These are phyloP conservation scores for Cymodocea nodosa DNA, from an alignment of 116 monocot genomes.

Conservation along the genomic window DNA sequence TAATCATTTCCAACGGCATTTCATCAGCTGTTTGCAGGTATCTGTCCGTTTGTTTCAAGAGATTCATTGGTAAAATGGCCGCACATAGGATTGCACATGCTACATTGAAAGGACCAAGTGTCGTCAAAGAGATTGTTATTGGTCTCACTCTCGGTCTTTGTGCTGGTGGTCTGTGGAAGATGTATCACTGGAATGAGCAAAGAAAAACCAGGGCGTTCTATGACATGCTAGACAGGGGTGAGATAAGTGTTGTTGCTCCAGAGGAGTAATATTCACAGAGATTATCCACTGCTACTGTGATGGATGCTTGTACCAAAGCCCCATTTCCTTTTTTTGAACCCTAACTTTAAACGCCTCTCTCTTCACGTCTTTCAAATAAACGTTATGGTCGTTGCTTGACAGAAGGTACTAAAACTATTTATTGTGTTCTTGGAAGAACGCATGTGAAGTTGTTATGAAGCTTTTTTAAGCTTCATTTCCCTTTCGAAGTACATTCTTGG, in stretches of 20 bases:
- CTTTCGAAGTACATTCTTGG: no score
- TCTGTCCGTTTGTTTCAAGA: background rate
- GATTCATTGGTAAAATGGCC: slow-evolving; percentile 3
- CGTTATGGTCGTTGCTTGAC: no score
- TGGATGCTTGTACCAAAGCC: no score
- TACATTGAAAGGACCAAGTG: slow-evolving; percentile 24
- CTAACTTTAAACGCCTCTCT: no score
- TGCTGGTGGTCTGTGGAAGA: slow-evolving; percentile 28
- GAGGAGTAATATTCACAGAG: slow-evolving; percentile 4
- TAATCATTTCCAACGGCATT: background rate
- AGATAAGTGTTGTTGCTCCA: slow-evolving; percentile 18
- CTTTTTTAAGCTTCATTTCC: no score
- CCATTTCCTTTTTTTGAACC: no score
- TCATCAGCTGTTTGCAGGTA: background rate
- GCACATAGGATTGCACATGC: slow-evolving; percentile 12
- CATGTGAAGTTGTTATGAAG: no score
- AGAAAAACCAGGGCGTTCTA: slow-evolving; percentile 23
- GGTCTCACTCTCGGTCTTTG: slow-evolving; percentile 19
- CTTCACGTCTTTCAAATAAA: no score
- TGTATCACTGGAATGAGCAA: slow-evolving; percentile 9
- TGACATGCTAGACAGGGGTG: slow-evolving; percentile 30
- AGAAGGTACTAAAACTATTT: no score
- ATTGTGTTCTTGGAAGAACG: no score
- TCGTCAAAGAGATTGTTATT: slow-evolving; percentile 24
- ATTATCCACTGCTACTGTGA: no score